Evolutionary conservation across 1,139 yeast species (phyloP).

Genomic region (Yamadazyma songkhlaensis): DNA sequence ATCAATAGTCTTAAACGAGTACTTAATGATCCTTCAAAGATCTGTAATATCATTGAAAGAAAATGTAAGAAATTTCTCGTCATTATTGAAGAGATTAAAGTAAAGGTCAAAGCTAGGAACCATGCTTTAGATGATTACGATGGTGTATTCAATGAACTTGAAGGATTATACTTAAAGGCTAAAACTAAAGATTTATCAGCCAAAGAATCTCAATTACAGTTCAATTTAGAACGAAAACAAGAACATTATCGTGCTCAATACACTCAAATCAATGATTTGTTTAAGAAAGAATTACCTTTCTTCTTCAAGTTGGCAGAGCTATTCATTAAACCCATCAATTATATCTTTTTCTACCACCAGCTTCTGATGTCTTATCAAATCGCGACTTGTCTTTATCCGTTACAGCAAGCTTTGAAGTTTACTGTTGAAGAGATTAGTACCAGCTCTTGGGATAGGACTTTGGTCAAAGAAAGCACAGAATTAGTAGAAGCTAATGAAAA

Average conservation of each 20-base stretch:
- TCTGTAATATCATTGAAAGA: background rate
- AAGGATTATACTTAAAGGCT: constrained; percentile 22
- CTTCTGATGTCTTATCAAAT: constrained; percentile 30
- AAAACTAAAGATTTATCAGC: constrained; percentile 21
- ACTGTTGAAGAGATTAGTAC: background rate
- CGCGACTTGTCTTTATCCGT: background rate
- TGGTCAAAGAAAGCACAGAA: background rate
- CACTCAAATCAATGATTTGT: constrained; percentile 24
- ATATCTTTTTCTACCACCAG: constrained; percentile 13
- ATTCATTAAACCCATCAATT: constrained; percentile 7
- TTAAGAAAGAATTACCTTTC: constrained; percentile 39
- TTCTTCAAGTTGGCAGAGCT: constrained; percentile 29
- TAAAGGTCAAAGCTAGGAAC: constrained; percentile 27
- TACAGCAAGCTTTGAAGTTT: constrained; percentile 4
- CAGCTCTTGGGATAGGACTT: background rate
- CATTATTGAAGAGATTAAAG: constrained; percentile 24
- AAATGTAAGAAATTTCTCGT: constrained; percentile 13
- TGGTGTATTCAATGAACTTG: constrained; percentile 23
- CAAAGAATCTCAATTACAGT: constrained; percentile 29
- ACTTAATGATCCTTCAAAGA: constrained; percentile 2
- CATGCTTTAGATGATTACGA: constrained; percentile 37
- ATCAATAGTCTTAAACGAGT: constrained; percentile 7
- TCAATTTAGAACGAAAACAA: constrained; percentile 30
- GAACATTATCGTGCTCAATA: constrained; percentile 26
- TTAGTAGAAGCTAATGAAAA: constrained; percentile 9